A percentile compares a stretch with the other conserved stretches of the same genome.
Evolutionary conservation across 2,329 filamentous ascomycete genomes (phyloP).

Genomic region (Cladosporium sp.): DNA sequence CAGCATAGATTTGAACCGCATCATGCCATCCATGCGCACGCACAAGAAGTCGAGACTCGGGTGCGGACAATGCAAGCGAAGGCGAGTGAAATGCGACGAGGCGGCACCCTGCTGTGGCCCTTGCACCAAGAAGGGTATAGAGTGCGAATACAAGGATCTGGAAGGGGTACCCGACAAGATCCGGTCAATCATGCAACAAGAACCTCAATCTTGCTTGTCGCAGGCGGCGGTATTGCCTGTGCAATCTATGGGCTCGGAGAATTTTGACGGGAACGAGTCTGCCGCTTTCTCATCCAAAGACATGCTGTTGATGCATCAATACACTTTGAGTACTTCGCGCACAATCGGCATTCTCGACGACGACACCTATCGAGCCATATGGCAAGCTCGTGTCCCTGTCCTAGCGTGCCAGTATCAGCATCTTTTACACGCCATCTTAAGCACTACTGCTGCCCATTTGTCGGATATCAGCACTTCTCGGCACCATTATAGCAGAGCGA

Average conservation of each 20-base stretch:
- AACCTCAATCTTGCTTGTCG: too few relatives aligned
- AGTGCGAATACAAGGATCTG: conserved; percentile 23
- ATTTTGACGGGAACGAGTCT: not conserved
- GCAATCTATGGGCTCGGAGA: too few relatives aligned
- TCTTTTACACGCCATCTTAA: conserved; percentile 27
- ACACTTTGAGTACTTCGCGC: conserved; percentile 13
- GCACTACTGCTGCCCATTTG: conserved; percentile 23
- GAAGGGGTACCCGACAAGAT: not conserved
- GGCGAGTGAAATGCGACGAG: conserved; percentile 26
- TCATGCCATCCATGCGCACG: conserved; percentile 18
- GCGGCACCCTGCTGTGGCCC: conserved; percentile 21
- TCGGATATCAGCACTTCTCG: conserved; percentile 17
- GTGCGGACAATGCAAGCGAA: conserved; percentile 26
- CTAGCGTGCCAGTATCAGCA: conserved; percentile 22
- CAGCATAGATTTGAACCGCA: too few relatives aligned
- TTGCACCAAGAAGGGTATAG: conserved; percentile 23
- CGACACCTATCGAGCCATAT: conserved; percentile 22
- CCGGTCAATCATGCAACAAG: not conserved
- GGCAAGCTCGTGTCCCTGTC: conserved; percentile 21
- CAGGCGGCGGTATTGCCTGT: too few relatives aligned
- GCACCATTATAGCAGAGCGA: conserved; percentile 21
- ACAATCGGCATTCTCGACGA: conserved; percentile 17
- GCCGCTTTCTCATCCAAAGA: not conserved
- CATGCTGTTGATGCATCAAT: conserved; percentile 16
- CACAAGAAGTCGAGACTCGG: conserved; percentile 26